These are phyloP conservation scores for Aspergillus olivimuriae DNA, from an alignment of 495 filamentous ascomycete species.

Conservation along the genomic window DNA sequence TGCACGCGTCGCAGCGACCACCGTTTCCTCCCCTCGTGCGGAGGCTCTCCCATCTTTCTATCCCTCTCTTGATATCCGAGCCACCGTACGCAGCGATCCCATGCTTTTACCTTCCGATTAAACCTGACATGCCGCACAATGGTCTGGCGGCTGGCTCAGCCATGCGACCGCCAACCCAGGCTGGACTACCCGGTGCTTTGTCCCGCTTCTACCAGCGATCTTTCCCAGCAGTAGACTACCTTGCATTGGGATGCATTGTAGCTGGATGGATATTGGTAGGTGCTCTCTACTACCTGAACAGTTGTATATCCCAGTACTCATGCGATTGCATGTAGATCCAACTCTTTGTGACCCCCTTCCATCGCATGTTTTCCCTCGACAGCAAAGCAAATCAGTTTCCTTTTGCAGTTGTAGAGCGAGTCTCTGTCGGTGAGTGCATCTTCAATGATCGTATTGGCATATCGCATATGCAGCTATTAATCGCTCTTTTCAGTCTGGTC, in stretches of 20 bases:
- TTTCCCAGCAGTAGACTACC: conserved; percentile 74
- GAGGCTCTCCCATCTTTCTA: too few species aligned
- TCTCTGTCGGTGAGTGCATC: conserved; percentile 60
- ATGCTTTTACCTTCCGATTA: conserved; percentile 4
- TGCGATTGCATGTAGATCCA: conserved; percentile 44
- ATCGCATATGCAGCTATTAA: neutral
- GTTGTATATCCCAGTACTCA: neutral
- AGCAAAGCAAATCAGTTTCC: conserved; percentile 81
- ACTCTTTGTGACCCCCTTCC: conserved; percentile 75
- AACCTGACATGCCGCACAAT: conserved; percentile 25
- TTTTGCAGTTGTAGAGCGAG: conserved; percentile 76
- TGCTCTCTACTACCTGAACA: neutral
- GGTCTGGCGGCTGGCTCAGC: conserved; percentile 24
- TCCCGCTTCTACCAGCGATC: conserved; percentile 54
- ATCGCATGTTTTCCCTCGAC: conserved; percentile 68
- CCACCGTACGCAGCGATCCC: neutral
- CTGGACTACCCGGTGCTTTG: conserved; percentile 31
- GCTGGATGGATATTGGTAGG: conserved; percentile 60
- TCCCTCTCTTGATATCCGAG: too few species aligned
- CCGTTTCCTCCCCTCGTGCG: neutral
- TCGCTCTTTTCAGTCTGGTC: conserved; percentile 48
- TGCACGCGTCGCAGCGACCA: conserved; percentile 3
- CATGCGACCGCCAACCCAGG: conserved; percentile 19
- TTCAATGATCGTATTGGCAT: too few species aligned
- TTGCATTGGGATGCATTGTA: conserved; percentile 66